Evolutionary conservation across 1,139 yeast species (phyloP), one percentile per base, ranked within the genome.

Genomic region (Geotrichum phurueaensis): DNA sequence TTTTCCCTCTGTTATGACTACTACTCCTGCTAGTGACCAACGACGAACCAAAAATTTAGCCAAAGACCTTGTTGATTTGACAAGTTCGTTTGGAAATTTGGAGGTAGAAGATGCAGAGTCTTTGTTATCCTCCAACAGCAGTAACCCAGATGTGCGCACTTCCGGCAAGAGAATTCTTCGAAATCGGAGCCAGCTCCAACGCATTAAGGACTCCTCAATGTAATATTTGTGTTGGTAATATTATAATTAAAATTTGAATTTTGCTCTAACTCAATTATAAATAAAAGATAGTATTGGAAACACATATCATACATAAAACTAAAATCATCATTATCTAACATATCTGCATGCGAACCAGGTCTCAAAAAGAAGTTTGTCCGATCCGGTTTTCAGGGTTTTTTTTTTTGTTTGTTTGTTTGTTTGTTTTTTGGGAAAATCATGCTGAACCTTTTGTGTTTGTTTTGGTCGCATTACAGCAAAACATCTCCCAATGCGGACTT

Each of bases 401-500:
- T 39, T 39, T 13, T 15, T 39, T 39, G 15, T 33, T 33, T 33
- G 33, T 29, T 29, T 29, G n/a, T 29, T 29, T 29, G 33, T 33
- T 12, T n/a, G 1, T 39, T n/a, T 2, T 39, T 39, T 39, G 47
- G 18, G 47, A 39, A 39, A 39, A 39, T n/a, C 22, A 15, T n/a
- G 20, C 39, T n/a, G 18, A 39, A 39, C 20, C 18, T 39, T 39
- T 33, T 39, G 22, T 2, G 5, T 39, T 39, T 39, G 22, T 39
- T 39, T 39, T 39, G 43, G 43, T 39, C 10, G 22, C 31, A 31
- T 59, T 59, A 55, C 57, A 59, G 53, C 43, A 59, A 77, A 3
- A 96, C 88, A 73, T 94, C 96, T 60, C 99, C 99, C 67, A 94
- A 76, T 1, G 97, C 97, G 78, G 97, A 91, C 75, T 96, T 84